phyloP scores from a whole-genome alignment of 805 yeast genomes.

The Candida broadrunensis region DNA sequence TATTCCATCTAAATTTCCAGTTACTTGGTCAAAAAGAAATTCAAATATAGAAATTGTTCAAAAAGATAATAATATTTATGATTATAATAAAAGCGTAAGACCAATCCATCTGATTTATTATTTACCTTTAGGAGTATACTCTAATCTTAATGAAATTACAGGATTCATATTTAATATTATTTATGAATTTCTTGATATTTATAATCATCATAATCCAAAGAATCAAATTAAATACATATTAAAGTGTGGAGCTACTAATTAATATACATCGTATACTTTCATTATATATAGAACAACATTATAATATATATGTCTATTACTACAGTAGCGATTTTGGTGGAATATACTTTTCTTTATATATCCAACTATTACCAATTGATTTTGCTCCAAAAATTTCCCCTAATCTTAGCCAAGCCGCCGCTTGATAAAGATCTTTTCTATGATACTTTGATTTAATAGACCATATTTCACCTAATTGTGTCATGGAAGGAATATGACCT shows the following conservation, averaged over 20 bases:
- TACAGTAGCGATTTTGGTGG: neutral
- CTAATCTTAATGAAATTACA: slow-evolving; percentile 29
- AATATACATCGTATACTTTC: too few relatives aligned
- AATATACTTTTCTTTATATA: slow-evolving; percentile 64
- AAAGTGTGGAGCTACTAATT: slow-evolving; percentile 8
- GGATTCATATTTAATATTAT: slow-evolving; percentile 27
- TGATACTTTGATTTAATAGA: slow-evolving; percentile 49
- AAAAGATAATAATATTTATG: slow-evolving; percentile 6
- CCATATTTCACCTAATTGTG: slow-evolving; percentile 71
- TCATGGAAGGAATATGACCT: slow-evolving; percentile 68
- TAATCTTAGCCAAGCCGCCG: slow-evolving; percentile 68
- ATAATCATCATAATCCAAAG: slow-evolving; percentile 8
- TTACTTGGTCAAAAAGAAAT: slow-evolving; percentile 24
- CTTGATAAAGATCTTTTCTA: slow-evolving; percentile 56
- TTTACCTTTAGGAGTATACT: slow-evolving; percentile 36
- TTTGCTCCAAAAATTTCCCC: slow-evolving; percentile 62
- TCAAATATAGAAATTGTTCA: slow-evolving; percentile 9
- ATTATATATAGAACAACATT: too few relatives aligned
- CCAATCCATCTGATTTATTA: slow-evolving; percentile 26
- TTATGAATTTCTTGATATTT: slow-evolving; percentile 28
- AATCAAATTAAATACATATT: slow-evolving; percentile 8
- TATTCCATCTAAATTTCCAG: slow-evolving; percentile 27
- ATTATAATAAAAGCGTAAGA: slow-evolving; percentile 9
- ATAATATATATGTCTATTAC: too few relatives aligned
- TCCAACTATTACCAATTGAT: slow-evolving; percentile 71